phyloP scores from a whole-genome alignment of 2,329 filamentous ascomycete genomes.

The Fusarium sp. region DNA sequence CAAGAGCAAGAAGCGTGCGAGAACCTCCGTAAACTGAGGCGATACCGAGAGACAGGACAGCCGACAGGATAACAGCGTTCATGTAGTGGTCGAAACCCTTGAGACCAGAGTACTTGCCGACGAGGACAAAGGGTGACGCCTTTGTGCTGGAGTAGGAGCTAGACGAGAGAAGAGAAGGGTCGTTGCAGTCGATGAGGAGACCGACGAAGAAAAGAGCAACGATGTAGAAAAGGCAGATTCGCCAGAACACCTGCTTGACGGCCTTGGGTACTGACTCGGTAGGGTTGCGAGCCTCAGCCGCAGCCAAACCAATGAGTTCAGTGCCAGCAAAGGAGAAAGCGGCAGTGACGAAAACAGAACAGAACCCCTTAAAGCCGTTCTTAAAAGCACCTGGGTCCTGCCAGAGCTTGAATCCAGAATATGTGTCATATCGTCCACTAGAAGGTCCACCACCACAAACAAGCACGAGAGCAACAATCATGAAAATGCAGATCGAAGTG shows the following conservation, averaged over 20 bases:
- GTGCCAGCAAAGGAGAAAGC: conserved; percentile 74
- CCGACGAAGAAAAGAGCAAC: conserved; percentile 59
- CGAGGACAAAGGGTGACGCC: conserved; percentile 60
- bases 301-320: conserved; percentile 73
- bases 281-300: conserved; percentile 72
- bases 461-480: conserved; percentile 66
- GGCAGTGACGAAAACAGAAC: conserved; percentile 72
- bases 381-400: conserved; percentile 61
- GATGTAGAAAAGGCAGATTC: conserved; percentile 60
- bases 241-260: conserved; percentile 74
- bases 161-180: conserved; percentile 52
- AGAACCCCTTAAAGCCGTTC: conserved; percentile 75
- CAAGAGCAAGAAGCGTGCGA: conserved; percentile 62
- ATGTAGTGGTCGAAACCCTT: conserved; percentile 59
- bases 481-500: conserved; percentile 65
- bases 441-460: conserved; percentile 65
- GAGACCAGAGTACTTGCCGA: conserved; percentile 58
- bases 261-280: conserved; percentile 77
- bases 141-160: conserved; percentile 33
- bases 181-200: conserved; percentile 54
- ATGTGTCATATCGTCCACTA: conserved; percentile 53
- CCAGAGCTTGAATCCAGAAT: conserved; percentile 52
- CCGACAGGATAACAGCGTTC: conserved; percentile 62
- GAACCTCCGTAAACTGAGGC: conserved; percentile 63
- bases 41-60: conserved; percentile 62